Evolutionary conservation across 2,329 filamentous ascomycete species (phyloP).

Genomic region (Pyrenophora graminea): DNA sequence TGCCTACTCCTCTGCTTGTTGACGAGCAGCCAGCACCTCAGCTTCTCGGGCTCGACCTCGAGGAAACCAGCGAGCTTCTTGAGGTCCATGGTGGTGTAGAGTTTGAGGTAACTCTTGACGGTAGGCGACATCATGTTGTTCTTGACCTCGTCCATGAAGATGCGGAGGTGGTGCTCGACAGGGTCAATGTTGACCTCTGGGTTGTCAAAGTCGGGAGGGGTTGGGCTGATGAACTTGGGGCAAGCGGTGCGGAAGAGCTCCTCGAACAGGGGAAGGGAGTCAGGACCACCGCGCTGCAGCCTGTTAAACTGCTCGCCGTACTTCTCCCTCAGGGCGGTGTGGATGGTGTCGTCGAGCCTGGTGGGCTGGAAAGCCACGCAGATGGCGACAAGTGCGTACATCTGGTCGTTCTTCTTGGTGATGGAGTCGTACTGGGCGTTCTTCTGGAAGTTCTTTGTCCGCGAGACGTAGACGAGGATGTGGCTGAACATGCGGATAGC

Average conservation of each 20-base stretch:
- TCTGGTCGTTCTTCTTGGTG: slow-evolving; percentile 99
- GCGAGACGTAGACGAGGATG: slow-evolving; percentile 97
- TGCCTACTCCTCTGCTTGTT: slow-evolving; percentile 99
- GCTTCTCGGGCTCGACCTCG: slow-evolving; percentile 93
- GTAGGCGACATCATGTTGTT: slow-evolving; percentile 98
- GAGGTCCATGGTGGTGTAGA: slow-evolving; percentile 99
- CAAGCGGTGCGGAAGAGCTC: slow-evolving; percentile 97
- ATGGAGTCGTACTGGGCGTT: slow-evolving; percentile 97
- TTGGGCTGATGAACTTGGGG: slow-evolving; percentile 99
- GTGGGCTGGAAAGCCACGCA: slow-evolving; percentile 98
- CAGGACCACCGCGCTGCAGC: slow-evolving; percentile 93
- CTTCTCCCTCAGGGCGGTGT: slow-evolving; percentile 97
- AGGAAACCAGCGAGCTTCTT: slow-evolving; percentile 98
- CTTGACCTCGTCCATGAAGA: slow-evolving; percentile 99
- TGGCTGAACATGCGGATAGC: slow-evolving; percentile 99
- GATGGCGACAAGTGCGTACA: slow-evolving; percentile 98
- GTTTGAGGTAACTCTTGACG: slow-evolving; percentile 96
- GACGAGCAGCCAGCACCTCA: slow-evolving; percentile 89
- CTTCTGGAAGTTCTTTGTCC: slow-evolving; percentile 99
- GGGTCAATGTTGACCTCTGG: slow-evolving; percentile 95
- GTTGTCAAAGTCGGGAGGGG: slow-evolving; percentile 96
- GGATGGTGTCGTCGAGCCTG: slow-evolving; percentile 96
- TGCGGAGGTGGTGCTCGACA: slow-evolving; percentile 91
- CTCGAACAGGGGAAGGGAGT: slow-evolving; percentile 94
- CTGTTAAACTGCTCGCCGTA: slow-evolving; percentile 97